Base-by-base conservation (phyloP, 371 early-diverging fungal genomes). In the Saksenaea oblongispora region DNA sequence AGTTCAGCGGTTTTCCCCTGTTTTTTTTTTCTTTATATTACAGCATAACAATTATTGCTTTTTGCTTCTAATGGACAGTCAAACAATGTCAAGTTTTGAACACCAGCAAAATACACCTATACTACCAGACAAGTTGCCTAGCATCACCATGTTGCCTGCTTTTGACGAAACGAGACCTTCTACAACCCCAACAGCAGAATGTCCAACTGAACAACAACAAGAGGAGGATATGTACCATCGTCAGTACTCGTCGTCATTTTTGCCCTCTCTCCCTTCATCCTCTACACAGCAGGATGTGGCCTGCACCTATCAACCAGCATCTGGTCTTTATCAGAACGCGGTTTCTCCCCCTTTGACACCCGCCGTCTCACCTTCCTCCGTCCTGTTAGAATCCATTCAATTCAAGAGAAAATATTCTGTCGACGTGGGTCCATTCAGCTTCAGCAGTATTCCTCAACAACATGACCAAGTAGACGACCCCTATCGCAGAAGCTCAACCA, bases 331-430 rank as follows among this genome's bases (percentile, higher is more conserved):
- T 27, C 63, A 55, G 26, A 63, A 66, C 34, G 71, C 63, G 4
- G 72, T 72, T 9, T 72, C 72, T 9, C 72, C 72, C 28, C 72
- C 72, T 34, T 58, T 72, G 54, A 72, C 72, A 34, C 72, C 72
- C 0, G 72, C 72, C 0, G 67, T 72, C 5, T 72, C 72, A 22
- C 72, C 72, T 27, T 64, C 72, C 14, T 63, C 63, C 5, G 54
- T 65, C 36, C 51, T 72, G n/a, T 53, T 62, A 39, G 66, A 65
- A 61, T 56, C 66, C 1, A 57, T 65, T 56, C 64, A 64, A 47
- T 55, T 59, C 36, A 64, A 65, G 42, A 65, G 70, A 42, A 71
- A 71, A 55, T 71, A 58, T 44, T 66, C 66, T 1, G 66, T 63
- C 9, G 66, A 66, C 27, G 64, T 64, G 13, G 71, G 63, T n/a